A percentile compares a stretch with the other conserved stretches of the same genome.
Conservation (phyloP, 768 basidiomycete genomes). For the Mycena haematopus region DNA sequence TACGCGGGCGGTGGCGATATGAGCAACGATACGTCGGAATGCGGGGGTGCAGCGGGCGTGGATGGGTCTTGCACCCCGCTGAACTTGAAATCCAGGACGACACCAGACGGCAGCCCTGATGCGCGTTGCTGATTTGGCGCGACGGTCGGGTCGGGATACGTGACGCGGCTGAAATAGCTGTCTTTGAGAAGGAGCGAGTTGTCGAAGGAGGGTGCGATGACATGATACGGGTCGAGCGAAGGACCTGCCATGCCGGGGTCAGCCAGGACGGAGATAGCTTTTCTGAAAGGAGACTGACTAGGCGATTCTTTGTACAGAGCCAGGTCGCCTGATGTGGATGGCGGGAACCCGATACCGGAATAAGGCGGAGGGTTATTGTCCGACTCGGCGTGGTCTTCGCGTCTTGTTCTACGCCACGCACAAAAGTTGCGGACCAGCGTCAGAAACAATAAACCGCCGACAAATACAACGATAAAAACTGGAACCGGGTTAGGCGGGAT, state of each 20-base stretch:
- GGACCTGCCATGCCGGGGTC: slow-evolving; percentile 4
- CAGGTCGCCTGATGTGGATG: slow-evolving; percentile 2
- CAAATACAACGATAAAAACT: slow-evolving; percentile 15
- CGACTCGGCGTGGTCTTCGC: neutral
- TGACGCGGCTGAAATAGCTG: slow-evolving; percentile 26
- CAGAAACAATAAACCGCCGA: slow-evolving; percentile 5
- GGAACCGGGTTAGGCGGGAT: neutral
- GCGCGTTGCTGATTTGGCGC: neutral
- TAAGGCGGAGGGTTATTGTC: slow-evolving; percentile 15
- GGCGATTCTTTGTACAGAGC: neutral
- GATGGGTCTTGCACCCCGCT: neutral
- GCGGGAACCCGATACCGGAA: slow-evolving; percentile 17
- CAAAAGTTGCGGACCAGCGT: slow-evolving; percentile 18
- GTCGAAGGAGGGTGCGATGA: slow-evolving; percentile 33
- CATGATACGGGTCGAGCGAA: slow-evolving; percentile 35
- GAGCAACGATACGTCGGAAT: neutral
- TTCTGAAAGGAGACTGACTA: slow-evolving; percentile 19
- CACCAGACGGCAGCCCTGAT: neutral
- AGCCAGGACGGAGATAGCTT: slow-evolving; percentile 5
- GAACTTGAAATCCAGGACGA: slow-evolving; percentile 3
- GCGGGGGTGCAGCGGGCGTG: neutral
- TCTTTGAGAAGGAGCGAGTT: slow-evolving; percentile 35
- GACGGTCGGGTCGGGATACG: slow-evolving; percentile 9
- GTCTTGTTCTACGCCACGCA: neutral
- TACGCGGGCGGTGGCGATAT: slow-evolving; percentile 20